phyloP scores from a whole-genome alignment of 2,329 filamentous ascomycete genomes.

The Exophiala lecanii-corni region DNA sequence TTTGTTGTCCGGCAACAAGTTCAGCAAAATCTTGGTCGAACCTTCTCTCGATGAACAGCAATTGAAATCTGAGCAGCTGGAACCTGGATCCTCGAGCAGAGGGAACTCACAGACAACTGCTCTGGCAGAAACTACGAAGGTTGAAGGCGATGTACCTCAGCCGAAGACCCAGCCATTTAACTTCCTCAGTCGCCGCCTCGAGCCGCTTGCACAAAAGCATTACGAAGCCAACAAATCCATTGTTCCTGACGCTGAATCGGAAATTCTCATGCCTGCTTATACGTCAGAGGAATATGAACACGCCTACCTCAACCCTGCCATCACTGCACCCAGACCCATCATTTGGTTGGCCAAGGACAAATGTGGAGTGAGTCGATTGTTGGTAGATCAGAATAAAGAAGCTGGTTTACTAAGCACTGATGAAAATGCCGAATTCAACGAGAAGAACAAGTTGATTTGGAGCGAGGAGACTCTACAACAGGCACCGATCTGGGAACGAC shows the following conservation, averaged over 20 bases:
- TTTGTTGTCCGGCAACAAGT: slow-evolving; percentile 31
- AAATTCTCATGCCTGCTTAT: slow-evolving; percentile 67
- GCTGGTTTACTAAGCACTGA: slow-evolving; percentile 72
- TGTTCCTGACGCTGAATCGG: slow-evolving; percentile 54
- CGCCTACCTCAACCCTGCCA: slow-evolving; percentile 70
- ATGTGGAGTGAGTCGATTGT: slow-evolving; percentile 68
- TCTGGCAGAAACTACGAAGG: slow-evolving; percentile 22
- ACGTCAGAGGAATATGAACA: slow-evolving; percentile 56
- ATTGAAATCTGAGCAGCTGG: slow-evolving; percentile 14
- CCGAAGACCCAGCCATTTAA: slow-evolving; percentile 25
- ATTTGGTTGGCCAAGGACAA: slow-evolving; percentile 79
- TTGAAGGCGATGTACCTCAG: slow-evolving; percentile 25
- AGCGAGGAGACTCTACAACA: slow-evolving; percentile 44
- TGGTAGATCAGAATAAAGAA: slow-evolving; percentile 66
- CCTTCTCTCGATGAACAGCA: slow-evolving; percentile 17
- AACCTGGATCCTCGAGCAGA: slow-evolving; percentile 11
- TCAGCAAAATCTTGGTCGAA: slow-evolving; percentile 17
- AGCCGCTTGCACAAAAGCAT: slow-evolving; percentile 17
- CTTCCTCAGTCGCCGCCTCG: slow-evolving; percentile 15
- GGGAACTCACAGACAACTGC: slow-evolving; percentile 23
- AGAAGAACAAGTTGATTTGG: slow-evolving; percentile 63
- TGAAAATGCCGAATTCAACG: slow-evolving; percentile 64
- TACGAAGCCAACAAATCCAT: slow-evolving; percentile 39
- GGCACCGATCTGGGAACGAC: slow-evolving; percentile 18
- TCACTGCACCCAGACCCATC: slow-evolving; percentile 57